Evolutionary conservation across 306 rosid species (phyloP).

Genomic region (Fagus sylvatica): DNA sequence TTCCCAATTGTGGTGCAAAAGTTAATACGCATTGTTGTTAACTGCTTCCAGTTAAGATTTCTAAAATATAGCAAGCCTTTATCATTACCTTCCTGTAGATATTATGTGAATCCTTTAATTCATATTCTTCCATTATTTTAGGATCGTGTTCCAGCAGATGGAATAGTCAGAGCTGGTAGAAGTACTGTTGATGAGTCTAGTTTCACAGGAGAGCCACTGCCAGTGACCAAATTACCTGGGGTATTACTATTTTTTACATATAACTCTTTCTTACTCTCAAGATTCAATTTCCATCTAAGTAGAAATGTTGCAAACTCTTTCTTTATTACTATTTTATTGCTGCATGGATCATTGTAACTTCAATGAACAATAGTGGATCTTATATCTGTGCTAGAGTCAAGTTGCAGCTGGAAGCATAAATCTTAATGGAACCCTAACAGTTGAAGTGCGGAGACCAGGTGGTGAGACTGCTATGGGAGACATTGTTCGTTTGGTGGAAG

Average conservation of each 20-base stretch:
- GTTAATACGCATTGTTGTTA: slow-evolving; percentile 19
- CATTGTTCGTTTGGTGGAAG: slow-evolving; percentile 93
- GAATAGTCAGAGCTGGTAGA: slow-evolving; percentile 89
- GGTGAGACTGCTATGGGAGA: slow-evolving; percentile 87
- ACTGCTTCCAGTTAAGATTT: slow-evolving; percentile 15
- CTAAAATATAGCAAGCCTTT: slow-evolving; percentile 8
- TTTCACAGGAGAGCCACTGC: slow-evolving; percentile 96
- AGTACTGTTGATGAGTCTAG: slow-evolving; percentile 93
- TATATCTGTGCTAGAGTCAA: slow-evolving; percentile 61
- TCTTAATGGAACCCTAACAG: slow-evolving; percentile 87
- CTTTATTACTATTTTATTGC: background rate
- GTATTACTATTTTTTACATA: slow-evolving; percentile 49
- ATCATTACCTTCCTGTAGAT: slow-evolving; percentile 9
- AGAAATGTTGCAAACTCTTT: background rate
- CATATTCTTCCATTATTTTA: slow-evolving; percentile 34
- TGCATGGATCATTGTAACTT: background rate
- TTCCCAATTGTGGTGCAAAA: slow-evolving; percentile 24
- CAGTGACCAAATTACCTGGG: slow-evolving; percentile 91
- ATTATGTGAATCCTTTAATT: slow-evolving; percentile 11
- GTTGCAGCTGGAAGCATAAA: slow-evolving; percentile 97
- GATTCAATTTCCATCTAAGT: background rate
- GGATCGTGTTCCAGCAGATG: slow-evolving; percentile 97
- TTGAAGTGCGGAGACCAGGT: slow-evolving; percentile 90
- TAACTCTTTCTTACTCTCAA: background rate
- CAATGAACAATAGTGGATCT: slow-evolving; percentile 23